Evolutionary conservation across 768 basidiomycete species (phyloP), one percentile per base, ranked within the genome.

Genomic region (Termitomyces sp.): DNA sequence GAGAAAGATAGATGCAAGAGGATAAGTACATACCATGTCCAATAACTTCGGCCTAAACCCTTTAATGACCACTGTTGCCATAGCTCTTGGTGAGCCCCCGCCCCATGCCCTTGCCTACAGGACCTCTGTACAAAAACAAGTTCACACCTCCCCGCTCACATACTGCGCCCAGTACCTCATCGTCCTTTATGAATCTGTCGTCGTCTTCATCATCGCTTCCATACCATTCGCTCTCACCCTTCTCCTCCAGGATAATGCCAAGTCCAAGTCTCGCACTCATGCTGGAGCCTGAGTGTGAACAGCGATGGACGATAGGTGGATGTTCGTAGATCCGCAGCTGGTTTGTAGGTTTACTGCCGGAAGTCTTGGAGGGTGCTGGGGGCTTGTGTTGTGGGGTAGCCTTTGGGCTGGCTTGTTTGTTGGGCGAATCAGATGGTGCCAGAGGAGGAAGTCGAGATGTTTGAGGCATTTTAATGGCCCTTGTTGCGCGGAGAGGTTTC

Each of bases 1-100:
- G 3, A 29, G 3, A 31, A 45, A n/a, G 2, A 7, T 4, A 40
- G 27, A 52, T 5, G 38, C 14, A 21, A 51, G 27, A 31, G 40
- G 4, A 25, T n/a, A n/a, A n/a, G n/a, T n/a, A n/a, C n/a, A n/a
- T 17, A 47, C 21, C 41, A 54, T 27, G 19, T n/a, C 6, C 23
- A 1, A 37, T n/a, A n/a, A n/a, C n/a, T n/a, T n/a, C n/a, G n/a
- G 14, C 12, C 23, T 56, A 50, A 4, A 40, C 17, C 27, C 48
- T 35, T 27, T 1, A 42, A 42, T 56, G 29, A 7, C n/a, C 32
- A 10, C 44, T n/a, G 27, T 25, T 34, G 3, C 44, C 54, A 51
- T 59, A 59, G 19, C 59, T 60, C 41, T 19, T 53, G 3, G 55
- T 56, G 16, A 60, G 31, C 5, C 59, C 54, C 5, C 56, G 38